Evolutionary conservation across 2,329 filamentous ascomycete species (phyloP), one percentile per base, ranked within the genome.

Genomic region (Fusarium graminum): DNA sequence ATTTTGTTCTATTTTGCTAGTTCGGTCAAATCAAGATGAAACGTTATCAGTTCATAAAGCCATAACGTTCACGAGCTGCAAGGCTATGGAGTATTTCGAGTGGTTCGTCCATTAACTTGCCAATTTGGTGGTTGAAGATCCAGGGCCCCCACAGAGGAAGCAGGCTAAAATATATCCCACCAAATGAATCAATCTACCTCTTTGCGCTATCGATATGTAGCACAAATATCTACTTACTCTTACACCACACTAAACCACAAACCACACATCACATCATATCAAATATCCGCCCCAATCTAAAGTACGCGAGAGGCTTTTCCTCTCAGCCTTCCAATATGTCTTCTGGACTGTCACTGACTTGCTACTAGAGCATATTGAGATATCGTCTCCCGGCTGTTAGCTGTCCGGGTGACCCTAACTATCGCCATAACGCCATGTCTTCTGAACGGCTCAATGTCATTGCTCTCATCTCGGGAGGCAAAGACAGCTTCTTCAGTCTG

Each of bases 401-500:
- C 46, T 55, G 49, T 54, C 43, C 32, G 36, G 52, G 49, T 22
- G 16, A 43, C 41, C 26, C 9, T 25, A 39, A 36, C 32, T 32
- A 22, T 42, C 28, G 39, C 39, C 41, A 52, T 34, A 36, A 30
- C 56, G 66, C 44, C 70, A 84, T 83, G 81, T 71, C 79, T 54
- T 69, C 75, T 59, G 79, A 82, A 64, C 77, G 79, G 63, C 80
- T 90, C 67, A 90, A 94, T 70, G 93, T 97, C 66, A 94, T 99
- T 71, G 94, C 92, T 47, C 84, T 99, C 64, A 90, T 99, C 67
- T 99, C 95, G 19, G 95, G 95, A 61, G 95, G 95, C 68, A 99
- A 99, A 80, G 95, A 99, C 81, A 97, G 94, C 68, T 90, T 99
- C 78, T 98, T 92, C 81, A 94, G 92, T 19, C 86, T 97, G 68